Evolutionary conservation across 441 rosid genomes (phyloP), one percentile per base, ranked within the genome.

Genomic region (Lepidium campestre): DNA sequence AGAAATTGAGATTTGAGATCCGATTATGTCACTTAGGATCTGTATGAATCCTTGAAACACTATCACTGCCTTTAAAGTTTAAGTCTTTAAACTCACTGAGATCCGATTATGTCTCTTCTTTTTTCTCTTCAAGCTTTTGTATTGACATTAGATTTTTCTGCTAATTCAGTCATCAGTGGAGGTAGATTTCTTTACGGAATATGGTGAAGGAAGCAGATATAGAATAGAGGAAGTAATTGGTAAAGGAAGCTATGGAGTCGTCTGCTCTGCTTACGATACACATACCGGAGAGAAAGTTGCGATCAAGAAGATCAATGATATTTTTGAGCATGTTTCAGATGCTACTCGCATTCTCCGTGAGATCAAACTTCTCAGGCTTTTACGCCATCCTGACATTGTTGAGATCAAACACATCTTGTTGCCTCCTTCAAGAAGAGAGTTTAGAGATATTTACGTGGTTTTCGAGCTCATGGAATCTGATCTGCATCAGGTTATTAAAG

Each of bases 381-480:
- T 93, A 69, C 96, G 96, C 35, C 97, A 93, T 81, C 98, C 98
- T 0, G 98, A 93, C 79, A 93, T 93, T 47, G 98, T 93, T 54
- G 96, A 93, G 85, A 93, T 93, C 82, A 93, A 93, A 73, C 97
- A 93, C 73, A 93, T 93, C 71, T 77, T 93, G 76, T 80, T 93
- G 66, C 97, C 98, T 39, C 96, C 98, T 47, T 92, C 98, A 6
- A 83, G 98, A 71, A 84, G 98, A 79, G 98, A 88, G 74, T 92
- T 92, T 62, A 88, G 84, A 78, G 98, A 92, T 77, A 92, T 92
- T 55, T 92, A 92, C 47, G 98, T 92, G 7, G 98, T 92, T 61
- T 92, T 92, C 53, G 98, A 92, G 78, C 85, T 92, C 65, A 92
- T 93, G 98, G 98, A 93, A 71, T 93, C 98, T 75, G 97, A 93